Evolutionary conservation across 805 yeast genomes (phyloP).

Genomic region (Deakozyma indianensis): DNA sequence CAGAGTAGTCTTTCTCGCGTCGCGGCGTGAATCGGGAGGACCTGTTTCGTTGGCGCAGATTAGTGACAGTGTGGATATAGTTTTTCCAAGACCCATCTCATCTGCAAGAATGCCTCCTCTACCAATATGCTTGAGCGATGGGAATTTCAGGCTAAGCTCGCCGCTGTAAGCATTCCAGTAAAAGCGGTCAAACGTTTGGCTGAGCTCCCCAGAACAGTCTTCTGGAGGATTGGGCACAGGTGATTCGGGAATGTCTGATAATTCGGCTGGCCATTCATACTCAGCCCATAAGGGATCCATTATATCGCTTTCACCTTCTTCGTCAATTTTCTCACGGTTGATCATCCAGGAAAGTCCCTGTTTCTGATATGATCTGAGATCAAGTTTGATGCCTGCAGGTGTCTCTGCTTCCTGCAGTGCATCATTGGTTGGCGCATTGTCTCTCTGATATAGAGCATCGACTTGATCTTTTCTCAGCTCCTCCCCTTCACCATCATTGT

Average conservation of each 20-base stretch:
- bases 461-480: slow-evolving; percentile 57
- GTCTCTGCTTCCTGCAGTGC: slow-evolving; percentile 53
- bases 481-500: slow-evolving; percentile 23
- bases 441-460: slow-evolving; percentile 54
- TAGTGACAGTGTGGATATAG: slow-evolving; percentile 68
- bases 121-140: slow-evolving; percentile 43
- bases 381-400: slow-evolving; percentile 38
- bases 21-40: slow-evolving; percentile 1
- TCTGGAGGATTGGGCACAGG: not conserved
- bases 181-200: slow-evolving; percentile 25
- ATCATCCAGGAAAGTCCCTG: slow-evolving; percentile 86
- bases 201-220: not conserved
- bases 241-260: not conserved
- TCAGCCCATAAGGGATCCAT: slow-evolving; percentile 81
- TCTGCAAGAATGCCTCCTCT: slow-evolving; percentile 87
- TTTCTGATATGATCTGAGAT: slow-evolving; percentile 62
- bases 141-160: slow-evolving; percentile 54
- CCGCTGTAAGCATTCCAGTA: slow-evolving; percentile 74
- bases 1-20: slow-evolving; percentile 29
- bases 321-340: slow-evolving; percentile 55
- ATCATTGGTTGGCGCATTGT: slow-evolving; percentile 23
- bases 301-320: slow-evolving; percentile 20
- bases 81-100: slow-evolving; percentile 95
- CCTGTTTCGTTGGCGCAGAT: slow-evolving; percentile 33
- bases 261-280: slow-evolving; percentile 51